These are phyloP conservation scores for Kwoniella pini DNA, from an alignment of 768 basidiomycete genomes.

Conservation along the genomic window DNA sequence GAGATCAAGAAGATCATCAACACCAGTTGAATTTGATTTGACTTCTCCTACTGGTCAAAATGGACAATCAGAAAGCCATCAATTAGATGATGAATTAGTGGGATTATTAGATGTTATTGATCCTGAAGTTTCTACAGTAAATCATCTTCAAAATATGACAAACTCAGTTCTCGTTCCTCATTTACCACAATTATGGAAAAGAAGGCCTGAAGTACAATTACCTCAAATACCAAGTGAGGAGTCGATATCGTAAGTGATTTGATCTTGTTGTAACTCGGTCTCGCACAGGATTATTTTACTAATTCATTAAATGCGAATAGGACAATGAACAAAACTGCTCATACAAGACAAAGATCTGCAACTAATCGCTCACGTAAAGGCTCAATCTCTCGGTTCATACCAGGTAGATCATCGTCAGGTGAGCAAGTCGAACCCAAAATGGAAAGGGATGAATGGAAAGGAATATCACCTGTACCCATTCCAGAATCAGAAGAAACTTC, in stretches of 20 bases:
- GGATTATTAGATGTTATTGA: conserved; percentile 79
- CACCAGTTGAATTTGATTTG: conserved; percentile 16
- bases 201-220: conserved; percentile 68
- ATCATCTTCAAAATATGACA: conserved; percentile 74
- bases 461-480: conserved; percentile 5
- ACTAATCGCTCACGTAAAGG: conserved; percentile 17
- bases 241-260: conserved; percentile 19
- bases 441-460: background rate
- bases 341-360: background rate
- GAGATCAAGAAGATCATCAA: conserved; percentile 1
- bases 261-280: background rate
- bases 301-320: background rate
- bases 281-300: background rate
- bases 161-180: conserved; percentile 78
- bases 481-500: background rate
- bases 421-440: background rate
- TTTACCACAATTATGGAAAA: conserved; percentile 64
- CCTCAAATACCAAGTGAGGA: conserved; percentile 51
- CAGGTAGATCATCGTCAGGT: background rate
- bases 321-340: background rate
- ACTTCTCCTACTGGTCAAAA: conserved; percentile 1
- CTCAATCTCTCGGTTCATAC: conserved; percentile 6
- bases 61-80: conserved; percentile 16
- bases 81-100: conserved; percentile 75
- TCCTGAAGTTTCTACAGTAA: conserved; percentile 67